Percentiles rank a stretch among this genome's conserved stretches.
These are phyloP conservation scores for Pseudoscleropodium purum DNA, from an alignment of 225 moss, liverwort and hornwort genomes.

Conservation along the genomic window DNA sequence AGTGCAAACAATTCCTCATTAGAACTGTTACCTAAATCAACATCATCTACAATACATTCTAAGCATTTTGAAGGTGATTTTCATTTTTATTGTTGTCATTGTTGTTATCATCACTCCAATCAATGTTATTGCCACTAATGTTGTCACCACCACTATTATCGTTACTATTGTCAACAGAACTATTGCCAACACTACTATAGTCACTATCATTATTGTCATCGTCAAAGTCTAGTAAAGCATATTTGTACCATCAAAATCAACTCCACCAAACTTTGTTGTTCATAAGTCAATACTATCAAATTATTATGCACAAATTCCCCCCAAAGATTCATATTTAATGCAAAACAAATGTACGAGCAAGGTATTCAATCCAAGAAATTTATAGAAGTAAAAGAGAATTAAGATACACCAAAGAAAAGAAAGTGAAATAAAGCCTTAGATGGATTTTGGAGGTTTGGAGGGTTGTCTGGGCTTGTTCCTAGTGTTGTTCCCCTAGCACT, in stretches of 20 bases:
- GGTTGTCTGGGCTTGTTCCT: no score
- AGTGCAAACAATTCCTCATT: constrained; percentile 29
- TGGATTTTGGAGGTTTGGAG: no score
- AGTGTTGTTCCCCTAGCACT: no score
- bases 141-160: neutral
- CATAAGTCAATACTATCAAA: neutral
- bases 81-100: neutral
- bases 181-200: neutral
- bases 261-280: neutral
- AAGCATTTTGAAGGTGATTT: neutral
- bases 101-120: neutral
- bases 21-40: neutral
- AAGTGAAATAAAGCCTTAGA: neutral
- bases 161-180: neutral
- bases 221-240: rapidly evolving
- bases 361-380: neutral
- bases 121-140: neutral
- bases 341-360: neutral
- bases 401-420: rapidly evolving
- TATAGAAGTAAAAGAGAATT: neutral
- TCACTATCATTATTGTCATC: neutral
- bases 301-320: no score
- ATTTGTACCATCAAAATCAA: neutral
- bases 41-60: neutral
- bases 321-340: neutral